A percentile compares a stretch with the other conserved stretches of the same genome.
phyloP scores from a whole-genome alignment of 768 basidiomycete genomes.

The Thelephora ganbajun region DNA sequence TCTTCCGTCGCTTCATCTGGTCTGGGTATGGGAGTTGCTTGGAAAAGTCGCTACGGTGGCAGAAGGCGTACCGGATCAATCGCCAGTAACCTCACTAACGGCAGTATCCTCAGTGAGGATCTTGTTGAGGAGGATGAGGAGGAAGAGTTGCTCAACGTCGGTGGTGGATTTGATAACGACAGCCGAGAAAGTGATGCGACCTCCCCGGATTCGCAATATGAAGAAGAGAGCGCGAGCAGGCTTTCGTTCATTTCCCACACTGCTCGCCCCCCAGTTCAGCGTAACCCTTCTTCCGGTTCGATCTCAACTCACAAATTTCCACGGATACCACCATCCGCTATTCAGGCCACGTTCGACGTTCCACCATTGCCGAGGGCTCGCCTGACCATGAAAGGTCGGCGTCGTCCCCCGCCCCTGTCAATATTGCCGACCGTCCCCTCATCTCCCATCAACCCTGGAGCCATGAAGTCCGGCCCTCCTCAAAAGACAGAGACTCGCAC shows the following conservation, averaged over 20 bases:
- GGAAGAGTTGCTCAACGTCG: conserved; percentile 50
- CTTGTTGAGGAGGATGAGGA: conserved; percentile 78
- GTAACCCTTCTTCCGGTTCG: conserved; percentile 15
- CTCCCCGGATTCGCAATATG: conserved; percentile 15
- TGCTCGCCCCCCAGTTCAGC: conserved; percentile 10
- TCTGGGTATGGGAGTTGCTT: conserved; percentile 51
- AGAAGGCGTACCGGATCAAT: conserved; percentile 65
- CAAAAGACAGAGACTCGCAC: conserved; percentile 29
- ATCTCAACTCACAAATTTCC: conserved; percentile 43
- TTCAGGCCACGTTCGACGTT: conserved; percentile 36
- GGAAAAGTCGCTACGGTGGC: conserved; percentile 47
- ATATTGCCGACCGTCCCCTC: conserved; percentile 60
- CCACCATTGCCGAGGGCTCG: conserved; percentile 10
- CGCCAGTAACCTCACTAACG: conserved; percentile 53
- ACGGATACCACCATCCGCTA: conserved; percentile 37
- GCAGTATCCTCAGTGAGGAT: conserved; percentile 66
- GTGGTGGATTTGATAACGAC: conserved; percentile 41
- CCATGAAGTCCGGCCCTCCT: conserved; percentile 25
- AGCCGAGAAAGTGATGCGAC: conserved; percentile 15
- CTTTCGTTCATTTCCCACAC: conserved; percentile 14
- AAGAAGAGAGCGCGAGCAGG: conserved; percentile 5
- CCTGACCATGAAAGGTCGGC: conserved; percentile 31
- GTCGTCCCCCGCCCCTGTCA: conserved; percentile 47
- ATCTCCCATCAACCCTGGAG: conserved; percentile 45
- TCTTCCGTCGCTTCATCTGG: conserved; percentile 49